A percentile compares a stretch with the other conserved stretches of the same genome.
Conservation (phyloP, 2,329 filamentous ascomycete species). For the Fusarium nelsonii region DNA sequence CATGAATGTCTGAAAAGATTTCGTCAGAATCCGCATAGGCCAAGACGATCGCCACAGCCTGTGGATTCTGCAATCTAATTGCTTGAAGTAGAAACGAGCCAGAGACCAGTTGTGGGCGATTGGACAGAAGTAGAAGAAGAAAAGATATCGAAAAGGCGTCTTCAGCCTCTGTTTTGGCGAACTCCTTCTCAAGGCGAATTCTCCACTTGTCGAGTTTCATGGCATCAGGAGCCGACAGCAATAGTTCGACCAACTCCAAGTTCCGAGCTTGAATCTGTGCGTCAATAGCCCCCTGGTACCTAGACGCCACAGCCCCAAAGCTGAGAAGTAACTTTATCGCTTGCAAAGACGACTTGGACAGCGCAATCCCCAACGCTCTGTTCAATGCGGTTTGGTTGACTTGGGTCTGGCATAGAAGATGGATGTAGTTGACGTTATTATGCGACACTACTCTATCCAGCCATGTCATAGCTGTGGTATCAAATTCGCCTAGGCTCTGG, state of each 20-base stretch:
- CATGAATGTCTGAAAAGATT: neutral
- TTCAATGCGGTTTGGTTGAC: slow-evolving; percentile 8
- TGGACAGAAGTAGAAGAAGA: neutral
- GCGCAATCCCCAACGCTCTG: slow-evolving; percentile 13
- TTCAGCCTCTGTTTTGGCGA: neutral
- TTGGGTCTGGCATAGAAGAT: slow-evolving; percentile 19
- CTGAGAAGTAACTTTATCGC: slow-evolving; percentile 13
- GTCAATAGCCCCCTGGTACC: neutral
- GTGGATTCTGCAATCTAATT: neutral
- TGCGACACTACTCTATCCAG: slow-evolving; percentile 1
- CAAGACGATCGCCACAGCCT: slow-evolving; percentile 10
- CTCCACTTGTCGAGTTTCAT: neutral
- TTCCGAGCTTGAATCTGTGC: neutral
- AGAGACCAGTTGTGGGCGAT: neutral
- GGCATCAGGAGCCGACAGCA: slow-evolving; percentile 9
- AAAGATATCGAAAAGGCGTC: neutral
- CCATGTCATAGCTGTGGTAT: neutral
- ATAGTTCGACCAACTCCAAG: neutral
- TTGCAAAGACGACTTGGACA: neutral
- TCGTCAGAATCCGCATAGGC: slow-evolving; percentile 10
- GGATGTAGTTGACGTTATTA: slow-evolving; percentile 22
- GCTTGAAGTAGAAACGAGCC: neutral
- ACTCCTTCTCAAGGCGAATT: slow-evolving; percentile 5
- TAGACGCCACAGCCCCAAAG: slow-evolving; percentile 12
- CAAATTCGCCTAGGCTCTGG: neutral